Conservation (phyloP, 345 rosid species). For the Aethionema arabicum region DNA sequence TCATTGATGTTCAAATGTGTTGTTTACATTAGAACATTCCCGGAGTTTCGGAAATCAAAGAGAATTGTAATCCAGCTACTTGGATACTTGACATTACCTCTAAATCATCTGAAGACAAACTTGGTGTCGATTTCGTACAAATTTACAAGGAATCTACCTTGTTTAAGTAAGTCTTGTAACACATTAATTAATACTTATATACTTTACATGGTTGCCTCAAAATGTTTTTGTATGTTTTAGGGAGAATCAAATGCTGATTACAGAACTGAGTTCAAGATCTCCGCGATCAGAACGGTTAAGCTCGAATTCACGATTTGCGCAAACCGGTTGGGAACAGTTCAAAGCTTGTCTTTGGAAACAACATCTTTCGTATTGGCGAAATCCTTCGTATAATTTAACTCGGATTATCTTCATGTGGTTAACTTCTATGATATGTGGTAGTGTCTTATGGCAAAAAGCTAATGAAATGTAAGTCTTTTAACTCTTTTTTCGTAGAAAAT, state of each 20-base stretch:
- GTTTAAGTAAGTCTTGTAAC: conserved; percentile 30
- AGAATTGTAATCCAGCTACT: conserved; percentile 51
- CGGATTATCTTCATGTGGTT: conserved; percentile 36
- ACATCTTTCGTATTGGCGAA: conserved; percentile 60
- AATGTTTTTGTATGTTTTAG: background rate
- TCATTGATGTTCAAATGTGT: background rate
- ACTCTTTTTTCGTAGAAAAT: background rate
- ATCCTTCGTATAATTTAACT: conserved; percentile 48
- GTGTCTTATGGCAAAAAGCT: conserved; percentile 53
- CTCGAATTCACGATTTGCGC: conserved; percentile 40
- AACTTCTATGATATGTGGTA: conserved; percentile 43
- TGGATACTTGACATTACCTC: conserved; percentile 54
- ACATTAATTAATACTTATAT: background rate
- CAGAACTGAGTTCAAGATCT: conserved; percentile 34
- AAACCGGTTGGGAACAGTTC: conserved; percentile 47
- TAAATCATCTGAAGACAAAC: conserved; percentile 38
- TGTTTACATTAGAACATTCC: conserved; percentile 26
- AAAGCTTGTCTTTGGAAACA: conserved; percentile 64
- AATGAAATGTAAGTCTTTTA: conserved; percentile 41
- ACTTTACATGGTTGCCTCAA: conserved; percentile 1
- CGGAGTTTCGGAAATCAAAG: conserved; percentile 43
- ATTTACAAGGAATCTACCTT: conserved; percentile 40
- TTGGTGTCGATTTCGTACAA: conserved; percentile 42
- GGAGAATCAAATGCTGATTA: conserved; percentile 36
- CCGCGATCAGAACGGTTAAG: conserved; percentile 34